These are phyloP conservation scores for Teunomyces aglyptinius DNA, from an alignment of 805 yeast genomes.

Conservation along the genomic window DNA sequence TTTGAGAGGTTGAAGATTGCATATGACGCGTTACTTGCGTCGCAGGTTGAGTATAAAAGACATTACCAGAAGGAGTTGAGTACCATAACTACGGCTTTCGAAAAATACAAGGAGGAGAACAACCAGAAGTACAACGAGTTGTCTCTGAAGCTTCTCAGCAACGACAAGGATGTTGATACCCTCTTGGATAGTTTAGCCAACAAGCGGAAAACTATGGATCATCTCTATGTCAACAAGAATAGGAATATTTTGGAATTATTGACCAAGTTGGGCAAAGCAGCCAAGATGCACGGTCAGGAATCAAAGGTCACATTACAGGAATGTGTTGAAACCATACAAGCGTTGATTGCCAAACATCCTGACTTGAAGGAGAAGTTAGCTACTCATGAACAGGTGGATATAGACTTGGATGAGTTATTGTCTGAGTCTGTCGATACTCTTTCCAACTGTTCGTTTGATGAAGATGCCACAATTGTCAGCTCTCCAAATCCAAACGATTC, in stretches of 20 bases:
- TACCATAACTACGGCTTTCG: conserved; percentile 35
- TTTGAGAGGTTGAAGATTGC: conserved; percentile 54
- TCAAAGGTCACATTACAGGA: conserved; percentile 44
- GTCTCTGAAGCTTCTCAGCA: conserved; percentile 34
- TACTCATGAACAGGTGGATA: conserved; percentile 24
- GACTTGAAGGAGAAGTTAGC: conserved; percentile 31
- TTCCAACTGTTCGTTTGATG: conserved; percentile 31
- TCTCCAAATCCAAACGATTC: conserved; percentile 13
- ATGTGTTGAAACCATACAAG: conserved; percentile 44
- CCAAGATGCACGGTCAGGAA: conserved; percentile 50
- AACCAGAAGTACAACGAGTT: conserved; percentile 35
- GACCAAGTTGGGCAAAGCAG: conserved; percentile 40
- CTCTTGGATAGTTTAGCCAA: conserved; percentile 47
- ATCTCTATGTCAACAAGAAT: conserved; percentile 47
- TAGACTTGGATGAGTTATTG: conserved; percentile 36
- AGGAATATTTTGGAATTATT: conserved; percentile 42
- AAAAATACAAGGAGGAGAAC: conserved; percentile 35
- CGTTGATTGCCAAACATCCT: conserved; percentile 36
- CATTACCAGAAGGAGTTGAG: conserved; percentile 46
- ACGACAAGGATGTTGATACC: conserved; percentile 50
- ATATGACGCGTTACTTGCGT: conserved; percentile 53
- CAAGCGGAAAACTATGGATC: conserved; percentile 49
- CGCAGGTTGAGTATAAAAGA: conserved; percentile 52
- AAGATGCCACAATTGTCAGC: conserved; percentile 27
- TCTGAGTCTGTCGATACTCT: conserved; percentile 32